Evolutionary conservation across 1,284 basidiomycete species (phyloP), one percentile per base, ranked within the genome.

Genomic region (Chalciporus sp.): DNA sequence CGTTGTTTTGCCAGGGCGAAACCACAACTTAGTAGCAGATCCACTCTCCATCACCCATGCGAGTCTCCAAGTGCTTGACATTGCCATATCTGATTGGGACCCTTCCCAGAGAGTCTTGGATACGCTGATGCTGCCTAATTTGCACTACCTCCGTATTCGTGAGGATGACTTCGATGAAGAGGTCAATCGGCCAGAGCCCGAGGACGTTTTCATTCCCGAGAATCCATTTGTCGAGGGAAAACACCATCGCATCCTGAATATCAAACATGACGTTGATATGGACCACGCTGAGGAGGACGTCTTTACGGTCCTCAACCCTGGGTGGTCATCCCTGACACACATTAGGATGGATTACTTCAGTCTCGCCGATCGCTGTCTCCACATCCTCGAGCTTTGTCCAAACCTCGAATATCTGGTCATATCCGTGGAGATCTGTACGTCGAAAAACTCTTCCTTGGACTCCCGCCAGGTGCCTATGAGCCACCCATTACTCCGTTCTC

Each of bases 31-130:
- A n/a, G n/a, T n/a, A n/a, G n/a, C n/a, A n/a, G n/a, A n/a, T n/a
- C 20, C 42, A 2, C 19, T 33, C 3, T 8, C 49, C 20, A 16
- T 62, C 27, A 61, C 47, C 1, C 61, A 61, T 14, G 1, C 46
- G 10, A 37, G 12, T 1, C 49, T 61, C 7, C 35, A n/a, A 2
- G 14, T 37, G 16, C 35, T 37, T 5, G 35, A 37, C 5, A n/a
- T 37, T n/a, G 35, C 16, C 8, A n/a, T n/a, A n/a, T 5, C n/a
- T n/a, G 16, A n/a, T 14, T 37, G 35, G 35, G 7, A 37, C n/a
- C 7, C 6, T n/a, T n/a, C 16, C n/a, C n/a, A n/a, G n/a, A n/a
- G n/a, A n/a, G 1, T 37, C n/a, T n/a, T 37, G 16, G 16, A n/a
- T 8, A 37, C 16, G 16, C 14, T 37, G 5, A 37, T n/a, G 16